These are phyloP conservation scores for Mallotus repandus DNA, from an alignment of 441 rosid genomes.

Conservation along the genomic window DNA sequence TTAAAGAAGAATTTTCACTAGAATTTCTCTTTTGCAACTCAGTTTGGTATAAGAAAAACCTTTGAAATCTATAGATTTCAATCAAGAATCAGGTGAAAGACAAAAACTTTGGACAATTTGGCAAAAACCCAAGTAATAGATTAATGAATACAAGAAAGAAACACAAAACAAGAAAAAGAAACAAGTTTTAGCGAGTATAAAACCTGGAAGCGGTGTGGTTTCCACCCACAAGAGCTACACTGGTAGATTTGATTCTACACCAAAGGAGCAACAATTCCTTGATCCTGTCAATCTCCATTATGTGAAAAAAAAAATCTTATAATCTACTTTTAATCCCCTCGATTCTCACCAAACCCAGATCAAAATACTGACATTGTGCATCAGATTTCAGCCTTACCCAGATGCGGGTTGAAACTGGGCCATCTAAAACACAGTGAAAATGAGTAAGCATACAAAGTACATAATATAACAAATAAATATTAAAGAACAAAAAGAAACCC, in stretches of 20 bases:
- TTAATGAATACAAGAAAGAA: slow-evolving; percentile 3
- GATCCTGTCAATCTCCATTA: slow-evolving; percentile 45
- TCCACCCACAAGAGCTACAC: slow-evolving; percentile 77
- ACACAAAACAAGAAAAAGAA: background rate
- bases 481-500: too few species aligned
- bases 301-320: background rate
- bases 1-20: too few species aligned
- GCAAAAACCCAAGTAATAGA: slow-evolving; percentile 21
- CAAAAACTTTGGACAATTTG: slow-evolving; percentile 10
- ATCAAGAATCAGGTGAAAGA: slow-evolving; percentile 15
- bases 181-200: slow-evolving; percentile 53
- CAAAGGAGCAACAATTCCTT: slow-evolving; percentile 39
- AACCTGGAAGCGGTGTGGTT: slow-evolving; percentile 82
- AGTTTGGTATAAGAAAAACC: background rate
- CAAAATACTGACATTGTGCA: slow-evolving; percentile 10
- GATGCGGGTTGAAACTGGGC: too few species aligned
- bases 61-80: background rate
- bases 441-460: too few species aligned
- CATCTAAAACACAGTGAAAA: too few species aligned
- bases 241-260: slow-evolving; percentile 41
- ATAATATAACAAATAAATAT: too few species aligned
- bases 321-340: background rate
- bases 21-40: background rate
- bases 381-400: background rate
- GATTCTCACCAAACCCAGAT: slow-evolving; percentile 13